Conservation (phyloP, 2,329 filamentous ascomycete genomes). For the Botryotinia globosa region DNA sequence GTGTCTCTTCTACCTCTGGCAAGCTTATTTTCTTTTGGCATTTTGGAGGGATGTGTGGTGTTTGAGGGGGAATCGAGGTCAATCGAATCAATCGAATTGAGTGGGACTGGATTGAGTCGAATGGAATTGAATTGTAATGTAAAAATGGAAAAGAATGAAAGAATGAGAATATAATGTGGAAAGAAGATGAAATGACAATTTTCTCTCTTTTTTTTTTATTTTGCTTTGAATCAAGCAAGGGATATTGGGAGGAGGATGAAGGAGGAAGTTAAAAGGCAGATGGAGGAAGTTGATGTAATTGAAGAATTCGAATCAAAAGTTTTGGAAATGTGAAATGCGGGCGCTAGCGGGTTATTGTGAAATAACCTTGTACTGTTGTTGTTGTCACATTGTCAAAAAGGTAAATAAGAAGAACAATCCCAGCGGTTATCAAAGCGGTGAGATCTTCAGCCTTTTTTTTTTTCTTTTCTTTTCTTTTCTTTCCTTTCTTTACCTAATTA, state of each 20-base stretch:
- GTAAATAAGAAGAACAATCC: neutral
- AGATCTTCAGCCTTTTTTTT: neutral
- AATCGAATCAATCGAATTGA: neutral
- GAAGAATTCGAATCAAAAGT: constrained; percentile 8
- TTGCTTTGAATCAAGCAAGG: neutral
- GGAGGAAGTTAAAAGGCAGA: neutral
- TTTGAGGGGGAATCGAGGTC: neutral
- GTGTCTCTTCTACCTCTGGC: constrained; percentile 54
- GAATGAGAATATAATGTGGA: neutral
- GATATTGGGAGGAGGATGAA: neutral
- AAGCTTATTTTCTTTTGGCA: constrained; percentile 60
- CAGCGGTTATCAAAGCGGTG: constrained; percentile 4
- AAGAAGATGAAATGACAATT: neutral
- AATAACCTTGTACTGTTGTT: neutral
- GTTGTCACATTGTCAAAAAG: neutral
- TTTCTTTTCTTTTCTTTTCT: neutral
- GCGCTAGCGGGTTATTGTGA: neutral
- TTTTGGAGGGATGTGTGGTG: constrained; percentile 34
- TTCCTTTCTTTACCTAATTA: neutral
- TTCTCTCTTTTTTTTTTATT: neutral
- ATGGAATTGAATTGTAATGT: neutral
- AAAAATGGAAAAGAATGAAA: neutral
- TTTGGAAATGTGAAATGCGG: constrained; percentile 9
- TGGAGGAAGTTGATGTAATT: neutral
- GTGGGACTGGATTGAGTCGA: neutral